Base-by-base conservation (phyloP, 306 rosid species). In the Lathyrus oleraceus region DNA sequence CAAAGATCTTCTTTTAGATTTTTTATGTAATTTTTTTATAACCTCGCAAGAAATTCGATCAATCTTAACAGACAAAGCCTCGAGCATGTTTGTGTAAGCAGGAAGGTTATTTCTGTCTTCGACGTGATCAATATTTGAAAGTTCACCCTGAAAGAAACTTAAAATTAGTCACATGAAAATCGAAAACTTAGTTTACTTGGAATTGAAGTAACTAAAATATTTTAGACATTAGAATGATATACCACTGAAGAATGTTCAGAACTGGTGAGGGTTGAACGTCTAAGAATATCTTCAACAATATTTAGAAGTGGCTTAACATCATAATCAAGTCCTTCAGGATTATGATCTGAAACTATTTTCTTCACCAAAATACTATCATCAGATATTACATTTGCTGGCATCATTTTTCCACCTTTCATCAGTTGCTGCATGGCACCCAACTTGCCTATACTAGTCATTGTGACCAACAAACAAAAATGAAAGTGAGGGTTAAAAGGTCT, bases 41-140 rank as follows among this genome's bases (percentile, higher is more conserved):
- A 87, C 90, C 93, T 87, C 89, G 12, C 77, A 53, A 20, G 88
- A 42, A 79, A 87, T 77, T 17, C 90, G 70, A 65, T 85, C 90
- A 61, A 87, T 87, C 76, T 76, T 79, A 49, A 72, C 75, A 32
- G 86, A 58, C 40, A 87, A 53, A 10, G 74, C 65, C 64, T 87
- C 89, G 68, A 85, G 49, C 78, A 71, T 66, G 60, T 16, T 67
- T 25, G 64, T 58, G 79, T 82, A 65, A 47, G 76, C 44, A 19
- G 80, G 45, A 27, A n/a, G 81, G 36, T 67, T 56, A 27, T 45
- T 77, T 72, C 38, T 66, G 30, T 82, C 86, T 71, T 87, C 87
- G 2, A 70, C 60, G 4, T 53, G 70, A 44, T 84, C 85, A 65
- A 25, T 28, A 12, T 43, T 63, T 60, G 61, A 69, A 11, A 47